These are phyloP conservation scores for Magnusiomyces ingens DNA, from an alignment of 1,139 yeast species.

Conservation along the genomic window DNA sequence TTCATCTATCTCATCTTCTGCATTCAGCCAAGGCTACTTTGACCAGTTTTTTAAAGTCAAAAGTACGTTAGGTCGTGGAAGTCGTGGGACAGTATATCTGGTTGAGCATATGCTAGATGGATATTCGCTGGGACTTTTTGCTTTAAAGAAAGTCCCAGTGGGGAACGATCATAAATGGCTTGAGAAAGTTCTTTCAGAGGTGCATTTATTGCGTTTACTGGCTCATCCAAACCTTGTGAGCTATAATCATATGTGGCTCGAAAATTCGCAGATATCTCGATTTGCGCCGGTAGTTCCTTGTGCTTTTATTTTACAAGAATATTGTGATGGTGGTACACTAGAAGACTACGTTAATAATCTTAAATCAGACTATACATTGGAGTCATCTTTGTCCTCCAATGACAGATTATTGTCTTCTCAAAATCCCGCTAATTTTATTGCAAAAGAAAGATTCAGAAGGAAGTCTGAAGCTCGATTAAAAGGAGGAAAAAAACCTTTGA, in stretches of 20 bases:
- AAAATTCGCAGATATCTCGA: conserved; percentile 54
- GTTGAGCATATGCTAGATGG: conserved; percentile 75
- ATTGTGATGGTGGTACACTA: conserved; percentile 80
- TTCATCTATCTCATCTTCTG: conserved; percentile 26
- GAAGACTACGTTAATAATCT: conserved; percentile 50
- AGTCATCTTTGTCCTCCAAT: no score
- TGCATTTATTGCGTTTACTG: conserved; percentile 50
- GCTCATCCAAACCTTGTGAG: conserved; percentile 61
- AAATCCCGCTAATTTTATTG: no score
- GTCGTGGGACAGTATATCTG: conserved; percentile 75
- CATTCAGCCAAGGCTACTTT: conserved; percentile 70
- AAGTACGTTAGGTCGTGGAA: conserved; percentile 63
- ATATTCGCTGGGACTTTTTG: conserved; percentile 68
- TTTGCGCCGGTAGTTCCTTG: conserved; percentile 66
- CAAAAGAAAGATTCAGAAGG: not conserved
- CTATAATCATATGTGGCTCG: conserved; percentile 91
- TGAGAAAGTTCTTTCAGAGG: conserved; percentile 68
- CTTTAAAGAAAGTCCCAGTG: conserved; percentile 75
- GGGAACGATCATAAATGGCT: conserved; percentile 68
- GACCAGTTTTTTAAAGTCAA: conserved; percentile 53
- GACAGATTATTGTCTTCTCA: no score
- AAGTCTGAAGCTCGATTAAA: conserved; percentile 5
- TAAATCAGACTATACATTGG: not conserved
- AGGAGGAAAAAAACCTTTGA: conserved; percentile 16
- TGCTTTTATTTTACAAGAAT: conserved; percentile 77